Evolutionary conservation across 2,329 filamentous ascomycete species (phyloP).

Genomic region (Exophiala dermatitidis): DNA sequence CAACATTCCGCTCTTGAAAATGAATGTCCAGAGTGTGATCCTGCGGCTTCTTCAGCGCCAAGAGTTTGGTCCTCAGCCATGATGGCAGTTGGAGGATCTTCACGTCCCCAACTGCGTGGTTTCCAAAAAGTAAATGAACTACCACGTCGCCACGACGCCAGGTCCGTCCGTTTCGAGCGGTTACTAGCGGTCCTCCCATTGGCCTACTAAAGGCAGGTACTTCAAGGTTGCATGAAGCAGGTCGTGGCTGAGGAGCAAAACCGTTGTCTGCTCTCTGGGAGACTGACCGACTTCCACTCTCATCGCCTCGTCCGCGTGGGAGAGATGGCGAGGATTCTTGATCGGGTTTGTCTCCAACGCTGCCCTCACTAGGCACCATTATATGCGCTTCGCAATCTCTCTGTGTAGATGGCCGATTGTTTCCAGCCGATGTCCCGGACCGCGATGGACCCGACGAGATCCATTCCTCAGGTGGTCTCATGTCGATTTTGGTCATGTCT

Average conservation of each 20-base stretch:
- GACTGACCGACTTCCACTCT: too few species aligned
- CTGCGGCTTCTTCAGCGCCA: conserved; percentile 5
- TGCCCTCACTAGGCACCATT: too few species aligned
- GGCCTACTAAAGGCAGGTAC: not conserved
- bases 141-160: conserved; percentile 11
- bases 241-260: not conserved
- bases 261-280: too few species aligned
- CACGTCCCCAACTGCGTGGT: conserved; percentile 15
- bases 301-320: too few species aligned
- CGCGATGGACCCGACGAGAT: not conserved
- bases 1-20: conserved; percentile 12
- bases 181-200: not conserved
- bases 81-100: conserved; percentile 13
- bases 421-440: too few species aligned
- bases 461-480: conserved; percentile 15
- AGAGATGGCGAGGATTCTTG: not conserved
- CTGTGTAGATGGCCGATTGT: too few species aligned
- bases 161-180: conserved; percentile 8
- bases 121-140: conserved; percentile 13
- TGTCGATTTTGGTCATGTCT: conserved; percentile 10
- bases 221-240: not conserved
- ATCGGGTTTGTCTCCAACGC: conserved; percentile 3
- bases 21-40: conserved; percentile 6
- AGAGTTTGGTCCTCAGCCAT: conserved; percentile 16
- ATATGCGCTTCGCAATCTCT: too few species aligned